Conservation (phyloP, 1,284 basidiomycete species). For the Apiotrichum veenhuisii region DNA sequence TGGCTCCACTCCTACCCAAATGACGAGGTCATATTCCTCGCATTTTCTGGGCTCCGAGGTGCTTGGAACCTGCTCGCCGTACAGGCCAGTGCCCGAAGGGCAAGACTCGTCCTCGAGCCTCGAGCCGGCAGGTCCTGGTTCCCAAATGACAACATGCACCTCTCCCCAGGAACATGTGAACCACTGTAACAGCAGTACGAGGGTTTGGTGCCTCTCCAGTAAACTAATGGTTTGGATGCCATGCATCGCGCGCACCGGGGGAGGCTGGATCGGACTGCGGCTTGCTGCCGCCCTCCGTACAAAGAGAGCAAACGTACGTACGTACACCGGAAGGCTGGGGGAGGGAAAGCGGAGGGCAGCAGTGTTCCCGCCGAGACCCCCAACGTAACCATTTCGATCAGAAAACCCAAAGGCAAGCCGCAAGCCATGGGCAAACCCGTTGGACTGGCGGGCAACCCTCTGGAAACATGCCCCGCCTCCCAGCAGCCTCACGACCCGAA, state of each 20-base stretch:
- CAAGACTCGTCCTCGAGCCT: too few relatives aligned
- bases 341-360: neutral
- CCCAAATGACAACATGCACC: too few relatives aligned
- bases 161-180: too few relatives aligned
- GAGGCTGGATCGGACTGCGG: neutral
- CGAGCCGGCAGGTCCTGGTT: too few relatives aligned
- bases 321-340: neutral
- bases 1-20: too few relatives aligned
- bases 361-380: neutral
- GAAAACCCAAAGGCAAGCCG: neutral
- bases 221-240: neutral
- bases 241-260: neutral
- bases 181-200: neutral
- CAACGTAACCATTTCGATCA: constrained; percentile 2
- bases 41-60: too few relatives aligned
- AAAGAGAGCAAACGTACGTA: neutral
- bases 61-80: neutral
- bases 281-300: neutral
- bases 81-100: too few relatives aligned
- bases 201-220: neutral
- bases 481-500: too few relatives aligned
- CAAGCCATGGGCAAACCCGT: neutral
- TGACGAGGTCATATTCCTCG: too few relatives aligned
- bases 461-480: neutral
- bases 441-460: neutral